Evolutionary conservation across 73 alveolate genomes (phyloP).

Genomic region (Tetrahymena thermophila): DNA sequence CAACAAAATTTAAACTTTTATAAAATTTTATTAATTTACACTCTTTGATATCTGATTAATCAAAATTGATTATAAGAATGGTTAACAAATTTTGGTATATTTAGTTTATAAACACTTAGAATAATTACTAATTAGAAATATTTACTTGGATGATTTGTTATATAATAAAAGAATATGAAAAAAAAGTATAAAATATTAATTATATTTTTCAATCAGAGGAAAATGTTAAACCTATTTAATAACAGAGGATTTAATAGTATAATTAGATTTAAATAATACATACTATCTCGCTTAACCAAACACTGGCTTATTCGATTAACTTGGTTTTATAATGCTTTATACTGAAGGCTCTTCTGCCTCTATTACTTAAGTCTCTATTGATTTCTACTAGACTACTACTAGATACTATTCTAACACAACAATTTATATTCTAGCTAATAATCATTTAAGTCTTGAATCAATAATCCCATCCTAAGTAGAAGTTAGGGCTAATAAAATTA

Average conservation of each 20-base stretch:
- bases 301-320: background rate
- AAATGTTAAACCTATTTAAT: background rate
- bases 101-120: no score
- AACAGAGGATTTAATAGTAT: background rate
- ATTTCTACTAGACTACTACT: background rate
- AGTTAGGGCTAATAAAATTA: background rate
- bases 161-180: no score
- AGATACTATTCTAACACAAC: background rate
- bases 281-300: background rate
- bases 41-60: no score
- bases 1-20: no score
- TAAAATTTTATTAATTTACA: no score
- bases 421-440: background rate
- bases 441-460: background rate
- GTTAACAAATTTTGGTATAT: no score
- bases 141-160: no score
- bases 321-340: background rate
- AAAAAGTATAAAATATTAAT: no score
- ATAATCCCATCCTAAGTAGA: background rate
- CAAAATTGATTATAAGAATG: no score
- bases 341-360: background rate
- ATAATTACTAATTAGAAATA: no score
- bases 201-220: no score
- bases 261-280: background rate
- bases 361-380: background rate